Evolutionary conservation across 2,329 filamentous ascomycete genomes (phyloP).

Genomic region (Xylariomycetidae sp.): DNA sequence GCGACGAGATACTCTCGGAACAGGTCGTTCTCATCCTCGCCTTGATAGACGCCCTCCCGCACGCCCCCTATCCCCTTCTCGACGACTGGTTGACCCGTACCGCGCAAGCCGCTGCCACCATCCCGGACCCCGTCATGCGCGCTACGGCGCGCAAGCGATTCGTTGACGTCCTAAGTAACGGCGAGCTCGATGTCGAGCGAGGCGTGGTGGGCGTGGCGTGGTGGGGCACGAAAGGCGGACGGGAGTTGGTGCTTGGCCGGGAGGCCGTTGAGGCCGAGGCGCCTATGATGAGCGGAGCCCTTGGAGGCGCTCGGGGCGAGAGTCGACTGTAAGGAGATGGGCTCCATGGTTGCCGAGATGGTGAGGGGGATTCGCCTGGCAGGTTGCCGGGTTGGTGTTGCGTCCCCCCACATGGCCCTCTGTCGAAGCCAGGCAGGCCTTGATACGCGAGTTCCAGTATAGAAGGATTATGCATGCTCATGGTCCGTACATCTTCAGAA

Average conservation of each 20-base stretch:
- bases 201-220: conserved; percentile 73
- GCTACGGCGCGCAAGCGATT: conserved; percentile 63
- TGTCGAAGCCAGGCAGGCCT: no score
- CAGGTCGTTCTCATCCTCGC: conserved; percentile 72
- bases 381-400: no score
- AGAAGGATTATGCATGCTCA: no score
- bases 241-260: conserved; percentile 39
- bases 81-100: conserved; percentile 76
- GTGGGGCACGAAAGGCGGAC: conserved; percentile 65
- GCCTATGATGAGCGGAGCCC: no score
- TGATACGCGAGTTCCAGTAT: no score
- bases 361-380: no score
- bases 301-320: no score
- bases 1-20: conserved; percentile 52
- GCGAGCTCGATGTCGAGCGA: conserved; percentile 84
- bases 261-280: no score
- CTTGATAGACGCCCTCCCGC: conserved; percentile 72
- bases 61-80: conserved; percentile 61
- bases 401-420: no score
- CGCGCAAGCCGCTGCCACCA: conserved; percentile 59
- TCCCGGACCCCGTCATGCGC: conserved; percentile 57
- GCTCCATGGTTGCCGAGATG: no score
- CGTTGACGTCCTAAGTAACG: conserved; percentile 71
- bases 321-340: no score
- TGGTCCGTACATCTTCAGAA: no score